These are phyloP conservation scores for Psidium guajava DNA, from an alignment of 345 rosid species.

Conservation along the genomic window DNA sequence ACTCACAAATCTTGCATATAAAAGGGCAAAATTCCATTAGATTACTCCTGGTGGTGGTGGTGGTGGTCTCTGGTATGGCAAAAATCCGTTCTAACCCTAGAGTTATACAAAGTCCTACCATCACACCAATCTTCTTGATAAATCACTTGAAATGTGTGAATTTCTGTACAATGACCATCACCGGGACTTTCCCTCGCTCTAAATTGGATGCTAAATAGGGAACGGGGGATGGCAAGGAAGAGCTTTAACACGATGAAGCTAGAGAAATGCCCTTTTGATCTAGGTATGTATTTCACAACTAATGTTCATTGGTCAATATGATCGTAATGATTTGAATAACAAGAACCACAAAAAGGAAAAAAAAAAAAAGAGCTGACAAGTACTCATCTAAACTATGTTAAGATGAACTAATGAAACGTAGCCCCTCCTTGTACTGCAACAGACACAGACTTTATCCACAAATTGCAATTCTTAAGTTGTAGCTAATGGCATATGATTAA, in stretches of 20 bases:
- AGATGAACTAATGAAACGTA: not conserved
- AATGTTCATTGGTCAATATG: not conserved
- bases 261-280: not conserved
- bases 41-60: not conserved
- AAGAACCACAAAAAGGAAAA: not conserved
- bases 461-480: not conserved
- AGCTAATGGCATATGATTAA: not conserved
- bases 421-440: not conserved
- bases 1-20: not conserved
- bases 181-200: not conserved
- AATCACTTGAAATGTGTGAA: not conserved
- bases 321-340: not conserved
- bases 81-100: not conserved
- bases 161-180: not conserved
- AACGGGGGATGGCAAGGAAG: not conserved
- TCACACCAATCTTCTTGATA: not conserved
- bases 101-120: not conserved
- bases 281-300: not conserved
- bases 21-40: not conserved
- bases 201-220: not conserved
- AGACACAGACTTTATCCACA: not conserved
- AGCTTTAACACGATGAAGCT: not conserved
- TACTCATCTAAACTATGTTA: not conserved
- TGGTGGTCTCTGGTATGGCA: not conserved
- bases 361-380: not conserved